A percentile compares a stretch with the other conserved stretches of the same genome.
phyloP scores from a whole-genome alignment of 306 rosid genomes.

The Trichosanthes cucumerina region DNA sequence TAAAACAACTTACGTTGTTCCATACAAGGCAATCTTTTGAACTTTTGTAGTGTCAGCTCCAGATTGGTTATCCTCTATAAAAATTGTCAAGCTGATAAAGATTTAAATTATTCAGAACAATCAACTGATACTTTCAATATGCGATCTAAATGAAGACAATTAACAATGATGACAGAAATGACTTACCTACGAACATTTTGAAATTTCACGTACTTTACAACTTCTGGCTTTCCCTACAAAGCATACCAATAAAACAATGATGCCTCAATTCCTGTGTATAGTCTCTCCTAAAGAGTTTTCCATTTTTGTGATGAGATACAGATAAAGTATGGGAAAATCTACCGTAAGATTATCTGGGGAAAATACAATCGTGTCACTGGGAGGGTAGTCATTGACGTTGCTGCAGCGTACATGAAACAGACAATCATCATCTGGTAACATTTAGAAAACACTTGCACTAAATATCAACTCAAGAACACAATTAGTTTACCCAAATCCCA shows the following conservation, averaged over 20 bases:
- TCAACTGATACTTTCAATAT: slow-evolving; percentile 6
- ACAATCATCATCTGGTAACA: background rate
- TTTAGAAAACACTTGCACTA: background rate
- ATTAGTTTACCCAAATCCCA: slow-evolving; percentile 81
- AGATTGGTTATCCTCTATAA: slow-evolving; percentile 87
- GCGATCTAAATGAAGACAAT: background rate
- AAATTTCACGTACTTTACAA: slow-evolving; percentile 82
- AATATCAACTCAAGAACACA: background rate
- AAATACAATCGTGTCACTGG: slow-evolving; percentile 55
- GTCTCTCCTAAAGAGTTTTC: background rate
- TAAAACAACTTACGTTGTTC: slow-evolving; percentile 72
- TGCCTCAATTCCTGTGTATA: background rate
- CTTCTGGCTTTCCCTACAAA: slow-evolving; percentile 69
- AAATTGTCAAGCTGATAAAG: slow-evolving; percentile 66
- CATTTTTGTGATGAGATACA: background rate
- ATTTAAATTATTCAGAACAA: slow-evolving; percentile 17
- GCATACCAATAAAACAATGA: slow-evolving; percentile 7
- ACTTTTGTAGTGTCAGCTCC: slow-evolving; percentile 66
- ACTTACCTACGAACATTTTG: slow-evolving; percentile 91
- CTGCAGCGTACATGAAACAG: slow-evolving; percentile 26
- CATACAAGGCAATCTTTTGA: slow-evolving; percentile 70
- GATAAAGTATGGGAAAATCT: background rate
- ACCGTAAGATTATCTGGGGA: slow-evolving; percentile 71
- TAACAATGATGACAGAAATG: slow-evolving; percentile 8
- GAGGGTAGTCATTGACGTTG: slow-evolving; percentile 82